Evolutionary conservation across 1,139 yeast genomes (phyloP), one percentile per base, ranked within the genome.

Genomic region (Geotrichum klebahnii): DNA sequence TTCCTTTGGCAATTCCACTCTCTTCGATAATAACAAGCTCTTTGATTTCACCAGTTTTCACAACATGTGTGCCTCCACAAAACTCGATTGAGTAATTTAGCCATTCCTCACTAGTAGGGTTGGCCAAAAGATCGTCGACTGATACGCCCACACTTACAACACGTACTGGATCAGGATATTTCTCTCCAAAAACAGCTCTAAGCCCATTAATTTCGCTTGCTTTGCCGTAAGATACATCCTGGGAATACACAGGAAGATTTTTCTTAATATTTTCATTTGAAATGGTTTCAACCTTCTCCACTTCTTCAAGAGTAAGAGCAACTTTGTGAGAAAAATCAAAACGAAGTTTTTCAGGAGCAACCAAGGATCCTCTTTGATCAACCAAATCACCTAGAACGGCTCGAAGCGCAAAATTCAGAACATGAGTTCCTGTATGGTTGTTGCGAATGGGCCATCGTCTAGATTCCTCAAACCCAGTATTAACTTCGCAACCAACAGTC

Each of bases 11-110:
- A 68, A 92, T 92, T 71, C 98, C 98, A 56, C 89, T 80, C 72
- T 92, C 99, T 75, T 92, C 99, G 58, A 84, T 75, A 51, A 92
- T 78, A 40, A 92, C 86, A 59, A 92, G 80, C 61, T 86, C 92
- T 69, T 89, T 89, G 67, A 92, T 94, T 57, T 92, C 98, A 55
- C 92, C 86, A 20, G 98, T 90, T 68, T 84, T 83, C 49, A 80
- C 78, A 58, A 92, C 97, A 65, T 92, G 99, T 17, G 98, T 92
- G 71, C 99, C 99, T 72, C 99, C 99, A 72, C 99, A 92, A 76
- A 92, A 90, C 73, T 94, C 99, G 60, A 94, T 77, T 3, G 97
- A 87, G 61, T 79, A 75, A 49, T 79, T 73, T 59, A 70, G 71
- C 97, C 98, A 92, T 62, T 85, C 79, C 48, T 72, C 72, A 63